Conservation (phyloP, 1,284 basidiomycete genomes). For the Boletus semigastroideus region DNA sequence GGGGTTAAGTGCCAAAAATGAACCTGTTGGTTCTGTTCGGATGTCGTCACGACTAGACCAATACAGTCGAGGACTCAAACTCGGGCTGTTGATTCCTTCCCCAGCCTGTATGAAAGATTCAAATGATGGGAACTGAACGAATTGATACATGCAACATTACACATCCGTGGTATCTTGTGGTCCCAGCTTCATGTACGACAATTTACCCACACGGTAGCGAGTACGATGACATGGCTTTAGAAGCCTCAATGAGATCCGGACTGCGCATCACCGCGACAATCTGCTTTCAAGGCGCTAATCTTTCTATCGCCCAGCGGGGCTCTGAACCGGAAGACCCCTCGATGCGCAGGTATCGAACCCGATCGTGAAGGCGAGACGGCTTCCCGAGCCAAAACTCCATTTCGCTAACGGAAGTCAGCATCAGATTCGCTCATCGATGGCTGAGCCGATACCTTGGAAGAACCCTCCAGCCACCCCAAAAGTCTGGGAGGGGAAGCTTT, state of each 20-base stretch:
- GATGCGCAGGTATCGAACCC: slow-evolving; percentile 75
- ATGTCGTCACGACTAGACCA: background rate
- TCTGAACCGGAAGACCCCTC: slow-evolving; percentile 48
- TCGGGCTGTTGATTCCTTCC: background rate
- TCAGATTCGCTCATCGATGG: background rate
- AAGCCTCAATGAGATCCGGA: background rate
- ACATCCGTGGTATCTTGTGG: slow-evolving; percentile 16
- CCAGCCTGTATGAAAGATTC: background rate
- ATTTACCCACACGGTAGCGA: background rate
- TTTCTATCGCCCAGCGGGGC: slow-evolving; percentile 30
- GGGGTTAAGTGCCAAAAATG: background rate
- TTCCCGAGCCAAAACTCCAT: slow-evolving; percentile 95
- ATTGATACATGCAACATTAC: background rate
- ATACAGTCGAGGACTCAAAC: background rate
- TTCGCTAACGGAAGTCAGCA: slow-evolving; percentile 40
- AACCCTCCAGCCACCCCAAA: slow-evolving; percentile 97
- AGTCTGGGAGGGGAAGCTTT: slow-evolving; percentile 79
- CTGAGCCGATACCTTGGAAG: slow-evolving; percentile 67
- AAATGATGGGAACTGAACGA: background rate
- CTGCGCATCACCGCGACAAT: background rate
- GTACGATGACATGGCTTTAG: background rate
- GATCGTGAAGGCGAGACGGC: slow-evolving; percentile 87
- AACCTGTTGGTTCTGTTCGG: slow-evolving; percentile 1
- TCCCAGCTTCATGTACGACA: background rate
- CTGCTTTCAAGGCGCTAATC: slow-evolving; percentile 27